Evolutionary conservation across 306 rosid genomes (phyloP).

Genomic region (Casuarina glauca): DNA sequence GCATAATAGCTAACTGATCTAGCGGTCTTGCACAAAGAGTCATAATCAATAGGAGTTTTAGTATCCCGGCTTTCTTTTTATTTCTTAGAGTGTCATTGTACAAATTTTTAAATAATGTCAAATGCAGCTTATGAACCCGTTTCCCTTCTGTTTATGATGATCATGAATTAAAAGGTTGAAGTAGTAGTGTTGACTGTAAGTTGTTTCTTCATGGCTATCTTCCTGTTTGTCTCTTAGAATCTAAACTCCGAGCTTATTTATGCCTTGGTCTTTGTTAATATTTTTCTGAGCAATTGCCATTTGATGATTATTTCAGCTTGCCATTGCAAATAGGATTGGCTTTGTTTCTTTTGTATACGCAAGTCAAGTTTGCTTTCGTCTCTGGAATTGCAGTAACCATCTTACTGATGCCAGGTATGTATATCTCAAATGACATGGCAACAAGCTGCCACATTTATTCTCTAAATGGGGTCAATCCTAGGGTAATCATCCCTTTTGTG

Average conservation of each 20-base stretch:
- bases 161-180: not conserved
- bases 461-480: not conserved
- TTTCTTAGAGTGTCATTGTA: not conserved
- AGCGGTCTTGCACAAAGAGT: not conserved
- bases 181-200: not conserved
- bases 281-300: slow-evolving; percentile 21
- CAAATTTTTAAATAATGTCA: not conserved
- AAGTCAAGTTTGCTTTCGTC: slow-evolving; percentile 93
- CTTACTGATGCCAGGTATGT: slow-evolving; percentile 87
- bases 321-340: slow-evolving; percentile 97
- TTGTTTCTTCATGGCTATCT: not conserved
- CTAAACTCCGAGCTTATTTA: not conserved
- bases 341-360: slow-evolving; percentile 77
- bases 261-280: slow-evolving; percentile 5
- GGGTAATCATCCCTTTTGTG: not conserved
- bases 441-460: slow-evolving; percentile 2
- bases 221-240: not conserved
- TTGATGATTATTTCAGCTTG: slow-evolving; percentile 65
- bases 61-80: not conserved
- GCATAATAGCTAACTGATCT: too few relatives aligned
- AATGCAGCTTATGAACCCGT: slow-evolving; percentile 1
- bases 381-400: slow-evolving; percentile 88
- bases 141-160: not conserved
- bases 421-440: not conserved
- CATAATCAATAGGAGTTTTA: not conserved